A percentile compares a stretch with the other conserved stretches of the same genome.
Evolutionary conservation across 768 basidiomycete genomes (phyloP).

Genomic region (Suillus sp.): DNA sequence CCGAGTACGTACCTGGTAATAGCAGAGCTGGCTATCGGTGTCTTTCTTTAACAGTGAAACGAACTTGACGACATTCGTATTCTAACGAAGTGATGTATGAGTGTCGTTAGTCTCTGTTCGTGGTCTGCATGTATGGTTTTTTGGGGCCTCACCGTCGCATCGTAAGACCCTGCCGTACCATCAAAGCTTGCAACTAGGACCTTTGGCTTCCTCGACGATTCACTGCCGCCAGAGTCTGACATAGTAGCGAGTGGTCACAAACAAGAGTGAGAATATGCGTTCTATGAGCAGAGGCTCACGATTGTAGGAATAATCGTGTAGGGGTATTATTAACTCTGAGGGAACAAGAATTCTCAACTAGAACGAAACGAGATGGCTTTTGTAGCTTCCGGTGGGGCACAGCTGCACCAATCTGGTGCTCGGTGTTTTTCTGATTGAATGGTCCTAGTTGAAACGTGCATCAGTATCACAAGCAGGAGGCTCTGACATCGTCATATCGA

Average conservation of each 20-base stretch:
- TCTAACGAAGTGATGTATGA: constrained; percentile 32
- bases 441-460: background rate
- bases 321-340: background rate
- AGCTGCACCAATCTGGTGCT: background rate
- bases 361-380: background rate
- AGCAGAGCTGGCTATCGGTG: constrained; percentile 57
- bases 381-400: background rate
- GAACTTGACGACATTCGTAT: constrained; percentile 73
- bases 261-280: background rate
- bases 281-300: background rate
- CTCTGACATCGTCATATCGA: background rate
- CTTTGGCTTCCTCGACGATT: constrained; percentile 31
- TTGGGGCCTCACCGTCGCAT: constrained; percentile 40
- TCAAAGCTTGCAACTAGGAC: constrained; percentile 71
- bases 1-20: constrained; percentile 61
- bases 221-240: constrained; percentile 15
- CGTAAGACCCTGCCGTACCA: constrained; percentile 60
- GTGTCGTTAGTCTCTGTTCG: constrained; percentile 1
- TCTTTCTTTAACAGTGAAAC: constrained; percentile 69
- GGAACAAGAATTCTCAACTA: background rate
- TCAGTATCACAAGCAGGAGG: background rate
- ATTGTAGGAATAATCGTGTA: background rate
- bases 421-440: background rate
- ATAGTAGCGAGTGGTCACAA: constrained; percentile 15
- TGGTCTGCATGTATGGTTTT: background rate